phyloP scores from a whole-genome alignment of 2,329 filamentous ascomycete genomes.

The Aureobasidium lini region DNA sequence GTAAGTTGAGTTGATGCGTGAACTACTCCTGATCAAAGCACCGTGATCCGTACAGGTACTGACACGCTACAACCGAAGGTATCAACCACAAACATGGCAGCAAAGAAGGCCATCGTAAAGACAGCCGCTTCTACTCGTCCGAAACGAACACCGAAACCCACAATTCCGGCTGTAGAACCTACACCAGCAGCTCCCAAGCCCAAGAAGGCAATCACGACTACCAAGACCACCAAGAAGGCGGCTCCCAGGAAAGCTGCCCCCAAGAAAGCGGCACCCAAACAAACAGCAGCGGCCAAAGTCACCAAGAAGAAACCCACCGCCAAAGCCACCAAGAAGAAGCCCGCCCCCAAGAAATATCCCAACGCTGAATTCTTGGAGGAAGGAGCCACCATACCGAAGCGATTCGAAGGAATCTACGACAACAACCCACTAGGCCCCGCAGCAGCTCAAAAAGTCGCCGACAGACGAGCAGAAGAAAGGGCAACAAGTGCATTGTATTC shows the following conservation, averaged over 20 bases:
- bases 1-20: not conserved
- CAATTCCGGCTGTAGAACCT: not conserved
- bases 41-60: not conserved
- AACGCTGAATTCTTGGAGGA: not conserved
- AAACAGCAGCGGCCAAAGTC: slow-evolving; percentile 8
- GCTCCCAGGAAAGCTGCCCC: slow-evolving; percentile 14
- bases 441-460: not conserved
- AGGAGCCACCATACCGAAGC: too few relatives aligned
- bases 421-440: not conserved
- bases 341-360: not conserved
- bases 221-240: slow-evolving; percentile 13
- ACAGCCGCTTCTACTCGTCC: slow-evolving; percentile 3
- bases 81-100: not conserved
- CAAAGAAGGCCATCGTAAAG: not conserved
- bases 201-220: not conserved
- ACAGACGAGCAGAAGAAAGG: not conserved
- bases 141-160: not conserved
- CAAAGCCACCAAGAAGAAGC: slow-evolving; percentile 8
- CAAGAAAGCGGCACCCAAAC: slow-evolving; percentile 15
- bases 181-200: not conserved
- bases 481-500: not conserved
- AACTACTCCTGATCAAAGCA: too few relatives aligned
- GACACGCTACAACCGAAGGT: not conserved
- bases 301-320: not conserved
- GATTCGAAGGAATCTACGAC: too few relatives aligned